A percentile compares a stretch with the other conserved stretches of the same genome.
Evolutionary conservation across 2,329 filamentous ascomycete genomes (phyloP).

Genomic region (Neopestalotiopsis clavispora): DNA sequence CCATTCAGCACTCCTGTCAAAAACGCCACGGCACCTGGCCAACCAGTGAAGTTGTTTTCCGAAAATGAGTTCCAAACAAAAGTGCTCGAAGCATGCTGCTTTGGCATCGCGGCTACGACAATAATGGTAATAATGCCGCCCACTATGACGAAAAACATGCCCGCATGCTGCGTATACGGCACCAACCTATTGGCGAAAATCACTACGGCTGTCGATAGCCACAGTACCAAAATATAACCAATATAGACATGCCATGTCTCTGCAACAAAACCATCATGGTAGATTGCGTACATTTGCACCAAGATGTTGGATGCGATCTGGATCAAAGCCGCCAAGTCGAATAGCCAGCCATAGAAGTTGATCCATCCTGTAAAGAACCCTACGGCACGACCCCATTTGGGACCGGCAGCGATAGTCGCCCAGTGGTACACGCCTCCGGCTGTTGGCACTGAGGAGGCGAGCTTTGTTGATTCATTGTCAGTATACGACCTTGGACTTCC

Average conservation of each 20-base stretch:
- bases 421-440: constrained; percentile 66
- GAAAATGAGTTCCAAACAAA: constrained; percentile 58
- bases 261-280: constrained; percentile 57
- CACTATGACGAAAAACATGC: constrained; percentile 59
- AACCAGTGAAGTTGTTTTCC: constrained; percentile 56
- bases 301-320: constrained; percentile 64
- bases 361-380: constrained; percentile 53
- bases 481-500: neutral
- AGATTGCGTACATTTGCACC: constrained; percentile 65
- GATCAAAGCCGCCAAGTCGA: constrained; percentile 63
- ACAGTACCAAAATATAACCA: constrained; percentile 59
- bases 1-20: constrained; percentile 69
- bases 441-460: constrained; percentile 66
- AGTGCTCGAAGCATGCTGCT: constrained; percentile 50
- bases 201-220: constrained; percentile 55
- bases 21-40: constrained; percentile 66
- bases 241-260: constrained; percentile 65
- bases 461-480: constrained; percentile 40
- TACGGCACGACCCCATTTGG: constrained; percentile 56
- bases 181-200: constrained; percentile 61
- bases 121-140: constrained; percentile 59
- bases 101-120: constrained; percentile 58
- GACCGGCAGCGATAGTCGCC: constrained; percentile 62
- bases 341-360: constrained; percentile 67
- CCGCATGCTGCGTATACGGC: constrained; percentile 56